Conservation (phyloP, 2,329 filamentous ascomycete species). For the Botrytis aclada region DNA sequence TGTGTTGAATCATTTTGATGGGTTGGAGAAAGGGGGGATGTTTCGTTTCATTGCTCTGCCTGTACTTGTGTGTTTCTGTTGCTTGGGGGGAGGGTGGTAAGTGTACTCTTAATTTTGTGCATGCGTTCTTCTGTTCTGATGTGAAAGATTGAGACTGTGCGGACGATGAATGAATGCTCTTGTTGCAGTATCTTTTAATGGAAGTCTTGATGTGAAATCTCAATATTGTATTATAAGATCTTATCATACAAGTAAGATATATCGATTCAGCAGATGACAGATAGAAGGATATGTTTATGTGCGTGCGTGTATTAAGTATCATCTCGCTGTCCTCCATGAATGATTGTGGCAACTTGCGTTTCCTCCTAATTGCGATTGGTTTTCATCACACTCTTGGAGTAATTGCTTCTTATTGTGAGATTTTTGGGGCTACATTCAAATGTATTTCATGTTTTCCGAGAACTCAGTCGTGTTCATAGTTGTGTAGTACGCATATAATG, state of each 20-base stretch:
- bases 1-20: background rate
- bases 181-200: accelerated
- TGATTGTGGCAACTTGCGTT: background rate
- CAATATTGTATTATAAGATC: background rate
- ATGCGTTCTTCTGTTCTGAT: background rate
- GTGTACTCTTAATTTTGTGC: background rate
- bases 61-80: too few relatives aligned
- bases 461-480: background rate
- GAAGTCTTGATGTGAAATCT: background rate
- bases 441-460: background rate
- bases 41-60: background rate
- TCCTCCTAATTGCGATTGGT: background rate
- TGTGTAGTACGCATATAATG: background rate
- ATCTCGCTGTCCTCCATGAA: too few relatives aligned
- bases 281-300: background rate
- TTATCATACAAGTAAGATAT: background rate
- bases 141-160: background rate
- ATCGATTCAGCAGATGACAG: background rate
- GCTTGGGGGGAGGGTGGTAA: background rate
- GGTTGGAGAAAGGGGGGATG: background rate
- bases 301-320: too few relatives aligned
- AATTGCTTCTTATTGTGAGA: background rate
- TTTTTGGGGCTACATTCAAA: too few relatives aligned
- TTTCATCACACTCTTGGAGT: background rate
- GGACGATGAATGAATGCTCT: background rate